Base-by-base conservation (phyloP, 1,284 basidiomycete species). In the Melampsora occidentalis region DNA sequence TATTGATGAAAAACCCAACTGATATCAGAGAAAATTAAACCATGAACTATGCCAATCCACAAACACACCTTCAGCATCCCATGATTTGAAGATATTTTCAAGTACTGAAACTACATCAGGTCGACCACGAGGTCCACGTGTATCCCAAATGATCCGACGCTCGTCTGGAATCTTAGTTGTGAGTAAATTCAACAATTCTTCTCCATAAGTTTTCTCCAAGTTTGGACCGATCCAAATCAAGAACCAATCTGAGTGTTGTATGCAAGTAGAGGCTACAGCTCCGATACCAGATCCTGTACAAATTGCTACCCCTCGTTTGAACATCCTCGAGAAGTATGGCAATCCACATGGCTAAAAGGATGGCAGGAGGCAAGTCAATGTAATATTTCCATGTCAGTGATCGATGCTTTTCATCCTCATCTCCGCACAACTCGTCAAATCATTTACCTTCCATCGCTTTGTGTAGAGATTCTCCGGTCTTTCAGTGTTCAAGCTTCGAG, bases 281-380 rank as follows among this genome's bases (percentile, higher is more conserved):
- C 90, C 90, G 71, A 91, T 87, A 77, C 90, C 90, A 14, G 90
- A 91, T 66, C 90, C 90, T 1, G 90, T 91, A 82, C 90, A 91
- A 77, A 91, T 87, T 79, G 90, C 89, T 78, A 91, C 87, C 28
- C 90, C 90, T 78, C 90, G 88, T 77, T 83, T 89, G 83, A 91
- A 92, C 18, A 92, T 80, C 0, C 85, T 87, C 6, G 90, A 91
- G 1, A 90, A 90, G 81, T 92, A 90, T 28, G 90, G 90, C 53
- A 92, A 89, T 78, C 90, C 90, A n/a, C 90, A 90, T 79, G 91
- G 88, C 89, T 90, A 42, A n/a, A 18, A 31, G 2, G 22, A 48
- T 57, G 53, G 12, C 22, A 53, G 18, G 18, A 20, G 10, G 1
- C 18, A 53, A 39, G 12, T 12, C 42, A 16, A 46, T 12, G 14